Evolutionary conservation across 2,329 filamentous ascomycete species (phyloP).

Genomic region (Simplicillium aogashimaense): DNA sequence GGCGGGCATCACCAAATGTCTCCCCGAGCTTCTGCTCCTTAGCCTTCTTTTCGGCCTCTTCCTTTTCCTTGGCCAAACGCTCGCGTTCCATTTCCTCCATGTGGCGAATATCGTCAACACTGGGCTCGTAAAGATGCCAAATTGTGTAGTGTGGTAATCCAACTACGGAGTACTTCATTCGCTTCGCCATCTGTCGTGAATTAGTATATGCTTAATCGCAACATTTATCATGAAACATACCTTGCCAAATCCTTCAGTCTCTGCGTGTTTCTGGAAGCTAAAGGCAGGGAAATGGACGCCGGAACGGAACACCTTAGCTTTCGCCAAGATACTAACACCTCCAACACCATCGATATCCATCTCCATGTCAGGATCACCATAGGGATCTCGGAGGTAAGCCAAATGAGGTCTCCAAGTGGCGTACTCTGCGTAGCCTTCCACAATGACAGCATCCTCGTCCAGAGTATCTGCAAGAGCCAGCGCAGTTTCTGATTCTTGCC

Average conservation of each 20-base stretch:
- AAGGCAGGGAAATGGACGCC: constrained; percentile 98
- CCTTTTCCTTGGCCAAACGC: constrained; percentile 57
- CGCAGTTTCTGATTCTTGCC: constrained; percentile 98
- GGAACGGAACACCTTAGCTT: constrained; percentile 87
- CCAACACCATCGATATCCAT: constrained; percentile 99
- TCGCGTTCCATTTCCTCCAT: constrained; percentile 99
- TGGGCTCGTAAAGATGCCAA: constrained; percentile 99
- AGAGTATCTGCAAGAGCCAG: constrained; percentile 86
- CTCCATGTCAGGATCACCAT: constrained; percentile 97
- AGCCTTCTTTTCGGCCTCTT: constrained; percentile 65
- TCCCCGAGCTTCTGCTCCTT: constrained; percentile 70
- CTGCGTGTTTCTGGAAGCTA: constrained; percentile 96
- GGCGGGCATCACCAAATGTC: constrained; percentile 64
- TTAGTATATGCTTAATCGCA: constrained; percentile 7
- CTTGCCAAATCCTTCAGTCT: constrained; percentile 98
- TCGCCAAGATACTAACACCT: constrained; percentile 93
- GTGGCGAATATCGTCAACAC: constrained; percentile 89
- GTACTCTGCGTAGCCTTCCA: constrained; percentile 97
- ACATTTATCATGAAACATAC: constrained; percentile 34
- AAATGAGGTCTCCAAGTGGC: constrained; percentile 96
- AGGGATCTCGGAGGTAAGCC: constrained; percentile 91
- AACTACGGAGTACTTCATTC: constrained; percentile 92
- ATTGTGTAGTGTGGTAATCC: constrained; percentile 96
- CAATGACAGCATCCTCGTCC: constrained; percentile 96
- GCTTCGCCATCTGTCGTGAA: constrained; percentile 73